A percentile compares a stretch with the other conserved stretches of the same genome.
Conservation (phyloP, 1,284 basidiomycete genomes). For the Cronartium quercuum region DNA sequence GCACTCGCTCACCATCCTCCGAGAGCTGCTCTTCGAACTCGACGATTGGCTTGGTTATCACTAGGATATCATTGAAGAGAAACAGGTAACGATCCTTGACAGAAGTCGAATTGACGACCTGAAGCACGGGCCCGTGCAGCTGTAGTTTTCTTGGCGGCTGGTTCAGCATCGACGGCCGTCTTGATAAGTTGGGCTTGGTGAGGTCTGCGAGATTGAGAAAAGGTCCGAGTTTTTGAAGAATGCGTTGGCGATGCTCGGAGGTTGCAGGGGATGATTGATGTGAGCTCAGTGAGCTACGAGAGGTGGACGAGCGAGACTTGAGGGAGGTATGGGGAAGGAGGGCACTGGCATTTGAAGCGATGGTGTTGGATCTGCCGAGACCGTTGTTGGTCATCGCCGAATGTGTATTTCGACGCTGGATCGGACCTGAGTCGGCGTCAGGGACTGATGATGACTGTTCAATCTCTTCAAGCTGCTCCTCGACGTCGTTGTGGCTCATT, state of each 20-base stretch:
- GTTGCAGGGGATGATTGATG: neutral
- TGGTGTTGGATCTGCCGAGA: slow-evolving; percentile 3
- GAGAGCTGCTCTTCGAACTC: slow-evolving; percentile 57
- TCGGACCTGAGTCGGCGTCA: neutral
- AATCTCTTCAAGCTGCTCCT: slow-evolving; percentile 17
- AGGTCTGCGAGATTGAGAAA: slow-evolving; percentile 54
- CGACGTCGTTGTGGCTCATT: neutral
- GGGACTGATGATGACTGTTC: neutral
- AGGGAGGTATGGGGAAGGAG: neutral
- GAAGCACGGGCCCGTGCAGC: slow-evolving; percentile 75
- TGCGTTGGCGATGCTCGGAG: slow-evolving; percentile 39
- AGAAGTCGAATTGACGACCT: slow-evolving; percentile 85
- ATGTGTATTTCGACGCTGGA: neutral
- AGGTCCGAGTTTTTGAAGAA: slow-evolving; percentile 53
- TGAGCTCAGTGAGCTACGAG: slow-evolving; percentile 12
- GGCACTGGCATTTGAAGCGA: slow-evolving; percentile 8
- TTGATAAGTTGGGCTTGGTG: slow-evolving; percentile 53
- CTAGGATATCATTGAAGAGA: slow-evolving; percentile 85
- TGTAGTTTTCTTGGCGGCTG: slow-evolving; percentile 79
- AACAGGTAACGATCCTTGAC: slow-evolving; percentile 95
- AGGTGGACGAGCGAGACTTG: slow-evolving; percentile 15
- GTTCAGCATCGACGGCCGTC: slow-evolving; percentile 64
- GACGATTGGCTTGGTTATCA: slow-evolving; percentile 61
- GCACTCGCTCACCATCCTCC: slow-evolving; percentile 55
- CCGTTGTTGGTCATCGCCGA: slow-evolving; percentile 9